Evolutionary conservation across 495 filamentous ascomycete species (phyloP).

Genomic region (Platismatia glauca): DNA sequence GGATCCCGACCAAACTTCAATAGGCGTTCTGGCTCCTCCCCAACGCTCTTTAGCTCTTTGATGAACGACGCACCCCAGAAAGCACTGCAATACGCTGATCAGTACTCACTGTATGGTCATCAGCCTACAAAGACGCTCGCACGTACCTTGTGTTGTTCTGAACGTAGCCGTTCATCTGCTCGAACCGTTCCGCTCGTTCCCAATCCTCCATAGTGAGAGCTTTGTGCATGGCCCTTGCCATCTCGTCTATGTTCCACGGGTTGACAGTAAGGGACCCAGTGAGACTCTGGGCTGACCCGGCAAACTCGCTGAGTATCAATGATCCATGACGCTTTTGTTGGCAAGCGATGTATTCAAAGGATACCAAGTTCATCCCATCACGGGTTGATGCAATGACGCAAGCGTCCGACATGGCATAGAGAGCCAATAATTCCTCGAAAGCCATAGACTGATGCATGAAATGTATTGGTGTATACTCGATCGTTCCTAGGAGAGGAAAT

Average conservation of each 20-base stretch:
- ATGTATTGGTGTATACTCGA: conserved; percentile 89
- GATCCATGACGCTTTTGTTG: conserved; percentile 76
- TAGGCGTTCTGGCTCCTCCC: conserved; percentile 15
- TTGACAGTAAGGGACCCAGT: conserved; percentile 83
- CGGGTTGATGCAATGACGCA: conserved; percentile 84
- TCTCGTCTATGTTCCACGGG: conserved; percentile 82
- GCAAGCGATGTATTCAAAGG: conserved; percentile 90
- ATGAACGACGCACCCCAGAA: conserved; percentile 98
- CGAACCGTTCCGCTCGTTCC: conserved; percentile 70
- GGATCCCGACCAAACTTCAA: conserved; percentile 17
- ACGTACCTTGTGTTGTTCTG: conserved; percentile 73
- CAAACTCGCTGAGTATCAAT: conserved; percentile 88
- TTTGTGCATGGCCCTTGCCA: conserved; percentile 75
- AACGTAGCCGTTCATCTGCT: conserved; percentile 74
- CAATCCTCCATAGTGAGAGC: conserved; percentile 80
- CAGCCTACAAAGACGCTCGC: conserved; percentile 2
- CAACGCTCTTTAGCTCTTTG: conserved; percentile 63
- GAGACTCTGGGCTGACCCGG: conserved; percentile 79
- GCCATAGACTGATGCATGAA: conserved; percentile 77
- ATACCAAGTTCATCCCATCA: conserved; percentile 97
- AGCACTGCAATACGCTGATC: conserved; percentile 44
- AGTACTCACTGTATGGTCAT: conserved; percentile 3
- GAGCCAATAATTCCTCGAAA: conserved; percentile 83
- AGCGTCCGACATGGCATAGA: conserved; percentile 83
- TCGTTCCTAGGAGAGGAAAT: conserved; percentile 47